Percentiles rank a stretch among this genome's conserved stretches.
Conservation (phyloP, 1,139 yeast species). For the Yamadazyma oceani region DNA sequence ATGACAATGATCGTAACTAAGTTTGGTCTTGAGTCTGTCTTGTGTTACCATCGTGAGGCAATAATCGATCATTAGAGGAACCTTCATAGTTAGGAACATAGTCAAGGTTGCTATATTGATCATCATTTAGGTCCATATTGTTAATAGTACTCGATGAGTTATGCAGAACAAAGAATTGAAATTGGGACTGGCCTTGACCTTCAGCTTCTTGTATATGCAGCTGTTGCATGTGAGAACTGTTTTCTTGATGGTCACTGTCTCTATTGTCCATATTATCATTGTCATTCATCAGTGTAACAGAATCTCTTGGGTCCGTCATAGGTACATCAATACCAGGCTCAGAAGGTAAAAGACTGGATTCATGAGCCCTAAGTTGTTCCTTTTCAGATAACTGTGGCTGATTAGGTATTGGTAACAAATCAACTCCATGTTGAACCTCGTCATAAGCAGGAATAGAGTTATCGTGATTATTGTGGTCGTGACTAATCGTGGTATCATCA, state of each 20-base stretch:
- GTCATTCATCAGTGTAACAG: slow-evolving; percentile 12
- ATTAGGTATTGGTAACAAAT: slow-evolving; percentile 20
- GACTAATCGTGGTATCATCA: too few relatives aligned
- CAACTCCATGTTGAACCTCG: slow-evolving; percentile 15
- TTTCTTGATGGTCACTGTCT: neutral
- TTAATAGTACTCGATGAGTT: slow-evolving; percentile 5
- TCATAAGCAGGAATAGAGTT: slow-evolving; percentile 27
- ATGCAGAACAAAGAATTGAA: slow-evolving; percentile 18
- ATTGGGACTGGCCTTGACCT: slow-evolving; percentile 1
- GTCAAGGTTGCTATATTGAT: slow-evolving; percentile 28
- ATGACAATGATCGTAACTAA: too few relatives aligned
- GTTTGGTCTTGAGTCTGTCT: neutral
- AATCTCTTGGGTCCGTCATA: slow-evolving; percentile 21
- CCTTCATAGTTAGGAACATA: slow-evolving; percentile 41
- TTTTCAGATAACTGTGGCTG: slow-evolving; percentile 44
- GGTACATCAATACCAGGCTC: slow-evolving; percentile 42
- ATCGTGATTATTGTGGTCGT: too few relatives aligned
- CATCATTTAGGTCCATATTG: slow-evolving; percentile 14
- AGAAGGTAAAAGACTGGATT: slow-evolving; percentile 61
- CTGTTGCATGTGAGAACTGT: slow-evolving; percentile 1
- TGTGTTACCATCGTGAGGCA: slow-evolving; percentile 8
- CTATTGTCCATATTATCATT: slow-evolving; percentile 6
- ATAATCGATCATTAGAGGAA: slow-evolving; percentile 28
- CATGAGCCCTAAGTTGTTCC: slow-evolving; percentile 52
- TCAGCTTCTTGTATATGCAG: slow-evolving; percentile 4